Evolutionary conservation across 345 rosid species (phyloP), one percentile per base, ranked within the genome.

Genomic region (Ceriops decandra): DNA sequence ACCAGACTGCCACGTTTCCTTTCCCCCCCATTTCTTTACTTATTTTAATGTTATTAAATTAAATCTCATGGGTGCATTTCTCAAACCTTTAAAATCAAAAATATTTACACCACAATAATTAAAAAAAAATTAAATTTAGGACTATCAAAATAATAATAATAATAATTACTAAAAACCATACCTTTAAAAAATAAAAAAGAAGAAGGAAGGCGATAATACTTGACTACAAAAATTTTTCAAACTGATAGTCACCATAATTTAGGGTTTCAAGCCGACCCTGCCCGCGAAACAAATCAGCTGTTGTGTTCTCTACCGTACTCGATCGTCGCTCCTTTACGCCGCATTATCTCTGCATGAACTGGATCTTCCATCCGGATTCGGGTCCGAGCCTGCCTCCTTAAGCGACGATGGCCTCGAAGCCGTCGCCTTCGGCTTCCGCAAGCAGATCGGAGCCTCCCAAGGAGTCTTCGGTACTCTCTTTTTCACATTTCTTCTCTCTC

Each of bases 211-310:
- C 49, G 13, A 13, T 3, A 13, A 13, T 3, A 13, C 17, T 42
- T 42, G 7, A 6, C 17, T 5, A 5, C 4, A 2, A 13, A 42
- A 42, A 11, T 13, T 13, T 13, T 15, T 71, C 22, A 28, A n/a
- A 47, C 21, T 20, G 64, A 27, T 5, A 35, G 4, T 7, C 2
- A 30, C 21, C 32, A 27, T 32, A 36, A 52, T 57, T 85, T 87
- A 86, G 90, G 93, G 93, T 79, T 86, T 77, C 79, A 80, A 70
- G 79, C 79, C 75, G 78, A 76, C 85, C 83, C 82, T 84, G 85
- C 89, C 59, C 59, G 59, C 24, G 28, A 56, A 56, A 56, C 17
- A 83, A 81, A 71, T 82, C 77, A 66, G 70, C 67, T 47, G 61
- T 42, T n/a, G 21, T 22, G 65, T 52, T 19, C 60, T 60, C 67